Percentiles rank a stretch among this genome's conserved stretches.
phyloP scores from a whole-genome alignment of 2,329 filamentous ascomycete genomes.

The Fusarium tuaranense region DNA sequence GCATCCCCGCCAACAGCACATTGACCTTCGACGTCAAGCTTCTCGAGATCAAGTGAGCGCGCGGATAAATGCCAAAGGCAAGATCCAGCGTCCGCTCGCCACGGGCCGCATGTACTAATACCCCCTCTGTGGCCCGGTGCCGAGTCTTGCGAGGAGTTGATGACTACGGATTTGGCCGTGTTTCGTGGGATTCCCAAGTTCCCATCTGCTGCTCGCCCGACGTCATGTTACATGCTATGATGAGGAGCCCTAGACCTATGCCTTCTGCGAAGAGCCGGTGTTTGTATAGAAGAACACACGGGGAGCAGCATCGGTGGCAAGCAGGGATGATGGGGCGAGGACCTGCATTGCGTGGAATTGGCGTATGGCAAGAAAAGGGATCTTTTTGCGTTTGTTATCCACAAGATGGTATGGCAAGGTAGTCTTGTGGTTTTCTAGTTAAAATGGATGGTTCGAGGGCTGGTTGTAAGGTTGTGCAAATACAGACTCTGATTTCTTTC shows the following conservation, averaged over 20 bases:
- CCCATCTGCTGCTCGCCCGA: slow-evolving; percentile 37
- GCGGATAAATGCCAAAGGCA: slow-evolving; percentile 10
- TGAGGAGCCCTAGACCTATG: slow-evolving; percentile 62
- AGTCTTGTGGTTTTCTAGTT: slow-evolving; percentile 13
- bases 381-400: slow-evolving; percentile 33
- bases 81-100: slow-evolving; percentile 21
- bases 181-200: slow-evolving; percentile 20
- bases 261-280: slow-evolving; percentile 44
- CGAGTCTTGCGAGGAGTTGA: slow-evolving; percentile 20
- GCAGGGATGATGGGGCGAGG: slow-evolving; percentile 62
- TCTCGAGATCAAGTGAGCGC: slow-evolving; percentile 80
- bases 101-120: slow-evolving; percentile 41
- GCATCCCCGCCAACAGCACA: slow-evolving; percentile 91
- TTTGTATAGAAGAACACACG: slow-evolving; percentile 28
- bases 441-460: slow-evolving; percentile 28
- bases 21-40: slow-evolving; percentile 93
- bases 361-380: slow-evolving; percentile 56
- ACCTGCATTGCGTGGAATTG: slow-evolving; percentile 63
- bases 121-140: slow-evolving; percentile 31
- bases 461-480: slow-evolving; percentile 38
- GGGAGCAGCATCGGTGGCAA: slow-evolving; percentile 40
- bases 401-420: slow-evolving; percentile 9
- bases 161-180: slow-evolving; percentile 19
- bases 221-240: slow-evolving; percentile 50
- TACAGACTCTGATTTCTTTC: slow-evolving; percentile 34